Conservation (phyloP, 78 protist species). For the Dictyostelium purpureum region DNA sequence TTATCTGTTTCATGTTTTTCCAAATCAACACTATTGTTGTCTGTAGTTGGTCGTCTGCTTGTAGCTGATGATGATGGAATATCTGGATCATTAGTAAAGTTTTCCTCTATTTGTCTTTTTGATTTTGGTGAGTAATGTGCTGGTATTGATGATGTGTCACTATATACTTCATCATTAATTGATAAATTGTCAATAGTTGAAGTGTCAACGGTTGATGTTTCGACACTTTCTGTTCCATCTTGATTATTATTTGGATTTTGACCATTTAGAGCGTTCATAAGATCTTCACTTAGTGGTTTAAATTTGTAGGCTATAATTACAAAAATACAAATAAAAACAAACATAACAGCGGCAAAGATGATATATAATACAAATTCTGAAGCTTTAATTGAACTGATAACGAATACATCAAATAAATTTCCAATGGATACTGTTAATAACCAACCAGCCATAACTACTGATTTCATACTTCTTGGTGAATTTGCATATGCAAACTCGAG, state of each 20-base stretch:
- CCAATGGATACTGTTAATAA: constrained; percentile 81
- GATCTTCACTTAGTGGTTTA: constrained; percentile 13
- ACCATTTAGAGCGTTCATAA: constrained; percentile 1
- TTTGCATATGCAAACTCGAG: constrained; percentile 89
- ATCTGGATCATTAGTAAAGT: background rate
- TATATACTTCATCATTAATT: too few species aligned
- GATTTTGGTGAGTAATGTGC: background rate
- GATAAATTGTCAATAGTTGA: background rate
- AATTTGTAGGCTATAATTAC: constrained; percentile 27
- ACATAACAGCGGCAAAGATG: constrained; percentile 78
- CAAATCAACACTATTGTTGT: background rate
- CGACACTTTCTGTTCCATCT: background rate
- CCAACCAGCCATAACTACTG: constrained; percentile 69
- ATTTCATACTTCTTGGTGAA: constrained; percentile 89
- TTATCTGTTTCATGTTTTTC: too few species aligned
- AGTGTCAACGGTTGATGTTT: background rate
- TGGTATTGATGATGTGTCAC: too few species aligned
- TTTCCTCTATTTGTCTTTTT: background rate
- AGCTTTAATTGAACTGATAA: constrained; percentile 5
- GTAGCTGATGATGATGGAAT: background rate
- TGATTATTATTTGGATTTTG: background rate
- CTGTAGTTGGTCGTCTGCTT: background rate
- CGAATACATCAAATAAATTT: constrained; percentile 77
- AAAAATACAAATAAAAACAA: constrained; percentile 35
- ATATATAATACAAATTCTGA: constrained; percentile 60